phyloP scores from a whole-genome alignment of 495 filamentous ascomycete genomes.

The Delitschia confertaspora region DNA sequence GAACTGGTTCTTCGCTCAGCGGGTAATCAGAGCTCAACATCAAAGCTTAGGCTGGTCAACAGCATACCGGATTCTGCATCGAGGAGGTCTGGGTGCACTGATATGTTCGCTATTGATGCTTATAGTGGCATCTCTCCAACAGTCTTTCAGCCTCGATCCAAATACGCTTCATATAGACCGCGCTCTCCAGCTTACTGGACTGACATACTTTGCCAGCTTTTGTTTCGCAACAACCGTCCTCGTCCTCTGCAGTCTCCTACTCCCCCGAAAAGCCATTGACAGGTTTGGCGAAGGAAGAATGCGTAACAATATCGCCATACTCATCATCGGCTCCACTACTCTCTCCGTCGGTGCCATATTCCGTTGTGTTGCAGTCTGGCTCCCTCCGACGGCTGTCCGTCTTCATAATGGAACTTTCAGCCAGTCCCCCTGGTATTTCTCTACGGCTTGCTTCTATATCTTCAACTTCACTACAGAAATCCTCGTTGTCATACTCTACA shows the following conservation, averaged over 20 bases:
- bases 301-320: constrained; percentile 22
- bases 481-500: constrained; percentile 54
- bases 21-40: constrained; percentile 31
- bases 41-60: constrained; percentile 29
- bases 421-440: constrained; percentile 30
- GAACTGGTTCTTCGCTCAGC: constrained; percentile 32
- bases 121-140: constrained; percentile 23
- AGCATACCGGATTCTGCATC: constrained; percentile 13
- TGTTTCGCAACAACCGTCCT: constrained; percentile 20
- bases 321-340: constrained; percentile 16
- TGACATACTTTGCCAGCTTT: constrained; percentile 27
- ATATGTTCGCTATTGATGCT: constrained; percentile 16
- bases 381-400: constrained; percentile 16
- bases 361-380: constrained; percentile 21
- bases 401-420: constrained; percentile 3
- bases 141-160: constrained; percentile 28
- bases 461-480: constrained; percentile 72
- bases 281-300: constrained; percentile 31
- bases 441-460: constrained; percentile 48
- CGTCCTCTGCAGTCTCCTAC: constrained; percentile 11
- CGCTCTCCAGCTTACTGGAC: constrained; percentile 19
- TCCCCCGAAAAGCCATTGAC: constrained; percentile 17
- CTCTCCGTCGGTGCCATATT: constrained; percentile 28
- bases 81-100: constrained; percentile 14
- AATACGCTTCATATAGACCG: constrained; percentile 19